A percentile compares a stretch with the other conserved stretches of the same genome.
phyloP scores from a whole-genome alignment of 177 flowering plant genomes.

The Vitis hybrid region DNA sequence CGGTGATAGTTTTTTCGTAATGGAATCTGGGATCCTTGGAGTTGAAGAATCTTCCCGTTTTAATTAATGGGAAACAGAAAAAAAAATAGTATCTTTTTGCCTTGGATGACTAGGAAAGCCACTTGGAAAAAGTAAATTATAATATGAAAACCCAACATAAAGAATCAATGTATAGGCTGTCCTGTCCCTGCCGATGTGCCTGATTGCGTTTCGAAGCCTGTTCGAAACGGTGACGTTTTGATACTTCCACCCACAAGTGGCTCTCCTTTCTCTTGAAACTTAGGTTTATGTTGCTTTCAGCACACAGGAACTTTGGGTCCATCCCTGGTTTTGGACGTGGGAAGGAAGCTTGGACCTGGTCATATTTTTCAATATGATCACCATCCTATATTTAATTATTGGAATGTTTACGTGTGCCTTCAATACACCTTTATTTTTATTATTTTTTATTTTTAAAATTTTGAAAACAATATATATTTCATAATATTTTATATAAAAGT shows the following conservation, averaged over 20 bases:
- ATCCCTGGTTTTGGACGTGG: conserved; percentile 15
- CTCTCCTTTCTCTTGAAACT: neutral
- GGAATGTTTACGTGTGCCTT: too few species aligned
- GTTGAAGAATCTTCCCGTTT: neutral
- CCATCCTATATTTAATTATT: too few species aligned
- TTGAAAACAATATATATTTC: too few species aligned
- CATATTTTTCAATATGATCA: neutral
- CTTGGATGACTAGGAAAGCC: conserved; percentile 3
- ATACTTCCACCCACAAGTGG: neutral
- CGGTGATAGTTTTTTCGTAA: neutral
- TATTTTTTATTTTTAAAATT: too few species aligned
- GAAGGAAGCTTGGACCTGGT: conserved; percentile 1
- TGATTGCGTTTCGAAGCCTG: too few species aligned
- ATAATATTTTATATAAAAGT: too few species aligned
- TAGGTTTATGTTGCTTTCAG: conserved; percentile 10
- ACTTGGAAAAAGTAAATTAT: neutral
- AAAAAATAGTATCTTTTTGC: neutral
- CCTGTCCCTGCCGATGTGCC: neutral
- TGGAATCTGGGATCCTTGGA: conserved; percentile 1
- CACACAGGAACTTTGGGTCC: conserved; percentile 10
- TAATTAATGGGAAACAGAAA: neutral
- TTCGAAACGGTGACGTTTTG: neutral
- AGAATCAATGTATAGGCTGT: neutral
- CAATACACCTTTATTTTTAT: too few species aligned
- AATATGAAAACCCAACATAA: neutral